These are phyloP conservation scores for Aspergillus pseudoglaucus DNA, from an alignment of 2,329 filamentous ascomycete genomes.

Conservation along the genomic window DNA sequence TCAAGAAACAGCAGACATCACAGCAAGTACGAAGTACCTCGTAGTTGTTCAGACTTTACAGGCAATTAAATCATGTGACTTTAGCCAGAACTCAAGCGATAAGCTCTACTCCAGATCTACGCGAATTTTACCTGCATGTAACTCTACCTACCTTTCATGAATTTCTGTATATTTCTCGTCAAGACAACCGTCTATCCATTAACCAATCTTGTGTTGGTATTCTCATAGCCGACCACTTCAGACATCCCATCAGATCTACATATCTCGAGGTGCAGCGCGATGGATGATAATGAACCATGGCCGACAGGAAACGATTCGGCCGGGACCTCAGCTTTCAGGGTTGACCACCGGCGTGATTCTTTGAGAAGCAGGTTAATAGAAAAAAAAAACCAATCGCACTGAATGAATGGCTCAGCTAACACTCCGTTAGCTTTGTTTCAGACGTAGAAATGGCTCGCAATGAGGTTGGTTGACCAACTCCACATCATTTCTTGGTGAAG, in stretches of 20 bases:
- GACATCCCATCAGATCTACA: neutral
- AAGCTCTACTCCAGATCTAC: too few relatives aligned
- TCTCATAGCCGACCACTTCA: too few relatives aligned
- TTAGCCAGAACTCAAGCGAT: too few relatives aligned
- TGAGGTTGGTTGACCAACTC: constrained; percentile 54
- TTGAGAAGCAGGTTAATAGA: constrained; percentile 33
- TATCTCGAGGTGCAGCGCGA: constrained; percentile 9
- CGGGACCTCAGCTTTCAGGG: constrained; percentile 15
- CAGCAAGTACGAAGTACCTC: too few relatives aligned
- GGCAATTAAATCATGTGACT: too few relatives aligned
- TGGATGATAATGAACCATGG: constrained; percentile 24
- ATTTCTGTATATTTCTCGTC: too few relatives aligned
- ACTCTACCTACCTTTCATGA: too few relatives aligned
- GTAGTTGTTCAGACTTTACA: too few relatives aligned
- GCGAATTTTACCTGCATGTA: too few relatives aligned
- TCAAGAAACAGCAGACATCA: too few relatives aligned
- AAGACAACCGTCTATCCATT: too few relatives aligned
- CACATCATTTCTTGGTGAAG: constrained; percentile 2
- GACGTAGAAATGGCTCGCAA: constrained; percentile 99
- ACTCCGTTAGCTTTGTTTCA: constrained; percentile 54
- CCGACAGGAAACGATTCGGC: constrained; percentile 15
- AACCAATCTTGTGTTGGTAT: too few relatives aligned
- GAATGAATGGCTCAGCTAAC: constrained; percentile 12
- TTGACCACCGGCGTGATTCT: constrained; percentile 28
- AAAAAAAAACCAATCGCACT: constrained; percentile 1